Base-by-base conservation (phyloP, 306 rosid species). In the Canavalia ensiformis region DNA sequence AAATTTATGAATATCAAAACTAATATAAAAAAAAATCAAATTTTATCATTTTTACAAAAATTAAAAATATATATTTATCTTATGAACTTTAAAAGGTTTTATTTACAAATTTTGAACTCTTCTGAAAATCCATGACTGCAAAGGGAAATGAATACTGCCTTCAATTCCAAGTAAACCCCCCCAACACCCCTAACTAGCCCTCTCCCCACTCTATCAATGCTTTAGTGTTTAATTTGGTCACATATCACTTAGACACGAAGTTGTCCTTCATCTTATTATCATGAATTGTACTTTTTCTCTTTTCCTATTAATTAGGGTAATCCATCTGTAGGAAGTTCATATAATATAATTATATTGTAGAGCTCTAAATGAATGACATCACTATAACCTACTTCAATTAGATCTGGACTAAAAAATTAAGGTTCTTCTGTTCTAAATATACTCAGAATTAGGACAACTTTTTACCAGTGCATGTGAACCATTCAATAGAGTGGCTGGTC, bases 381-480 rank as follows among this genome's bases (percentile, higher is more conserved):
- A 82, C 49, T 54, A 52, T 35, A 79, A 76, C 83, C 69, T 78
- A 71, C 75, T 82, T 75, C 72, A 62, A 77, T 68, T 37, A 77
- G 70, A 71, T 77, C 52, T 68, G 34, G 45, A 78, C 60, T 69
- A 77, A 80, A 75, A 86, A 62, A 78, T 8, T 34, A 74, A 10
- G 29, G 34, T 63, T 29, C 56, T 68, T 35, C 56, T 73, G 1
- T 4, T 45, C 5, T 9, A 83, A 84, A 84, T 30, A 45, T 82
- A 76, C 12, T 63, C 35, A 64, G 63, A 83, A 75, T 60, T 57
- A 47, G 75, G 71, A 56, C 68, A 68, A 56, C 89, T 72, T 83
- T 85, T 58, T 57, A 76, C 79, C 68, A 63, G 57, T 72, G 59
- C 91, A 89, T 82, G 91, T 87, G 91, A 84, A 75, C 83, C 90